phyloP scores from a whole-genome alignment of 345 rosid species.

The Salix viminalis region DNA sequence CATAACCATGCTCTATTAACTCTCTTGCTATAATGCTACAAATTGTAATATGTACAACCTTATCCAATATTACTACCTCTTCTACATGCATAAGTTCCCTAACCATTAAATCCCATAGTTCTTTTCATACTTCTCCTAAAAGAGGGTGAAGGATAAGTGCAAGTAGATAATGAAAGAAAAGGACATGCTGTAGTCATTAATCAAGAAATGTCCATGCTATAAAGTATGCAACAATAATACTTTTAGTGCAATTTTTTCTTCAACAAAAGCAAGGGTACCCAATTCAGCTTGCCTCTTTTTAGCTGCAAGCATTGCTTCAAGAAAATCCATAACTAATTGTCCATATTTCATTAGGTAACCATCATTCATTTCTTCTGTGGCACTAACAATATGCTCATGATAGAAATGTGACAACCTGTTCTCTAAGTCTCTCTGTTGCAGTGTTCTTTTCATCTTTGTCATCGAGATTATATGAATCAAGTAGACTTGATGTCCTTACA shows the following conservation, averaged over 20 bases:
- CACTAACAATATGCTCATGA: conserved; percentile 23
- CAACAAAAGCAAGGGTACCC: conserved; percentile 73
- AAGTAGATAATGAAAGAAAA: neutral
- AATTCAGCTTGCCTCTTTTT: conserved; percentile 84
- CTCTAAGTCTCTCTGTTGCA: conserved; percentile 11
- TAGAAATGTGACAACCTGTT: conserved; percentile 17
- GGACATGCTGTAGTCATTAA: neutral
- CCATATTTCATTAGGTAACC: conserved; percentile 59
- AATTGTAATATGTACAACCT: conserved; percentile 44
- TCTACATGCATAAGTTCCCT: conserved; percentile 92
- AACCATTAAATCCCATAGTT: conserved; percentile 79
- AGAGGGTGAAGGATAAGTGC: neutral
- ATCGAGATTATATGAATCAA: conserved; percentile 63
- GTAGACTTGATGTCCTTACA: conserved; percentile 44
- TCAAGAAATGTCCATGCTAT: conserved; percentile 9
- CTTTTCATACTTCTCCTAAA: conserved; percentile 83
- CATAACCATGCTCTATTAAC: neutral
- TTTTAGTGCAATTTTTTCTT: conserved; percentile 70
- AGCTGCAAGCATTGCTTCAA: conserved; percentile 86
- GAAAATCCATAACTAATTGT: conserved; percentile 69
- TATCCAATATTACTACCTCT: conserved; percentile 92
- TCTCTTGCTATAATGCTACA: neutral
- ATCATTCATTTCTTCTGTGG: conserved; percentile 51
- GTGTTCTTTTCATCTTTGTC: conserved; percentile 38
- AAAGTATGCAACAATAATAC: conserved; percentile 26